Evolutionary conservation across 1,284 basidiomycete genomes (phyloP).

Genomic region (Ganoderma resinaceum): DNA sequence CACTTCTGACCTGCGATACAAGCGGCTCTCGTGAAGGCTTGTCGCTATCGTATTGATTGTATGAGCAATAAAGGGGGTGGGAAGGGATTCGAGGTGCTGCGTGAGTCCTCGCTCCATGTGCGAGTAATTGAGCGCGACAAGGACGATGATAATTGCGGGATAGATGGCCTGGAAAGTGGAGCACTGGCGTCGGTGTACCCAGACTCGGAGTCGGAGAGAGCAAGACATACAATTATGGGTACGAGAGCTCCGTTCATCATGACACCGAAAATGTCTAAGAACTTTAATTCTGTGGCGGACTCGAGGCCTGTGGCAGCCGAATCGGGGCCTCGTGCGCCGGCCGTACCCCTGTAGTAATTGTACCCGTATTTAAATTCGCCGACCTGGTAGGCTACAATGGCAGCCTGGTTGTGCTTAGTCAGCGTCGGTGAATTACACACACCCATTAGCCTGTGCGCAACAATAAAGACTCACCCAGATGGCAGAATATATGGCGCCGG

Average conservation of each 20-base stretch:
- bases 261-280: neutral
- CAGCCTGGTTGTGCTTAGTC: neutral
- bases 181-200: neutral
- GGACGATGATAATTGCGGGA: neutral
- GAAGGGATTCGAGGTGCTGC: neutral
- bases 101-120: neutral
- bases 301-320: too few species aligned
- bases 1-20: neutral
- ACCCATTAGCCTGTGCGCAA: too few species aligned
- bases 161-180: neutral
- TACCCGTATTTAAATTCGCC: neutral
- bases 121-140: neutral
- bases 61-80: neutral
- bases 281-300: neutral
- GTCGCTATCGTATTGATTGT: neutral
- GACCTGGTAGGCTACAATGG: neutral
- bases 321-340: too few species aligned
- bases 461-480: neutral
- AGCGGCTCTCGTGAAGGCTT: neutral
- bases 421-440: too few species aligned
- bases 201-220: too few species aligned
- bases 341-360: too few species aligned
- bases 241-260: neutral
- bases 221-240: neutral
- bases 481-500: neutral